phyloP scores from a whole-genome alignment of 331 rosid genomes.

The Erythrophleum ivorense region DNA sequence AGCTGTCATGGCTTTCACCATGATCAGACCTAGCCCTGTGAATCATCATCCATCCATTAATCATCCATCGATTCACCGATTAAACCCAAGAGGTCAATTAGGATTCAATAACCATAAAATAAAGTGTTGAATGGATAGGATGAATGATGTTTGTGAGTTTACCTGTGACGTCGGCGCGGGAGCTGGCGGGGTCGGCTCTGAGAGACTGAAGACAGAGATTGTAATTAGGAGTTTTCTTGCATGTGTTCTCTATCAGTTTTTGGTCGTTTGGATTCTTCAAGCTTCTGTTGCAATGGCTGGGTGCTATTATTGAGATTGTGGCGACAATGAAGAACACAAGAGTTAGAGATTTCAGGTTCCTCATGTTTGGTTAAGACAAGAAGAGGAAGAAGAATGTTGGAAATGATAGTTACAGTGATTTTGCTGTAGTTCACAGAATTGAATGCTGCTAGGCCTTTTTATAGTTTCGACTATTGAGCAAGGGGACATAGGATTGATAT shows the following conservation, averaged over 20 bases:
- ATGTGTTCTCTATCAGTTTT: background rate
- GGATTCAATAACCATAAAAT: background rate
- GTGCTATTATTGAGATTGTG: background rate
- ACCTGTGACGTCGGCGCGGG: conserved; percentile 39
- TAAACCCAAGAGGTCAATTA: no score
- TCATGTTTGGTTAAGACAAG: background rate
- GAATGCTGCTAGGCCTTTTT: background rate
- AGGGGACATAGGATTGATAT: background rate
- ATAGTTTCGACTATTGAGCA: background rate
- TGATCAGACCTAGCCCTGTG: conserved; percentile 41
- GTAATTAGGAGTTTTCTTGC: background rate
- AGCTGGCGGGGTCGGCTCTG: conserved; percentile 36
- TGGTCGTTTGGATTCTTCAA: background rate
- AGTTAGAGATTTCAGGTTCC: background rate
- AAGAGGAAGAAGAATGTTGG: background rate
- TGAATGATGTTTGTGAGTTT: background rate
- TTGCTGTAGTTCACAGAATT: background rate
- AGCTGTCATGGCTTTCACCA: conserved; percentile 49
- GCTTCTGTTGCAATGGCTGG: background rate
- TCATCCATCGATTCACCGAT: background rate
- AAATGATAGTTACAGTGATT: background rate
- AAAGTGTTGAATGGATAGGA: background rate
- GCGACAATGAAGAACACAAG: background rate
- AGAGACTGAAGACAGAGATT: conserved; percentile 41
- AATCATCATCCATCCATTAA: background rate